Percentiles rank a stretch among this genome's conserved stretches.
Conservation (phyloP, 176 grass and related monocot genomes). For the maize (Zea mays) region Zm-B73-REFERENCE-NAM-5.0 NC_050096.1:97713001-97713500, state of each 20-base stretch:
- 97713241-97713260: conserved; percentile 45
- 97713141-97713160: conserved; percentile 85
- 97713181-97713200: conserved; percentile 35
- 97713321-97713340: conserved; percentile 76
- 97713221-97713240: conserved; percentile 1
- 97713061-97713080: conserved; percentile 82
- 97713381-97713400: conserved; percentile 90
- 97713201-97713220: conserved; percentile 17
- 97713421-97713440: conserved; percentile 75
- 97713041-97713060: conserved; percentile 66
- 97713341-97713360: conserved; percentile 76
- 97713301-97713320: conserved; percentile 77
- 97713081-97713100: conserved; percentile 90
- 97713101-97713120: conserved; percentile 90
- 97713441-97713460: conserved; percentile 73
- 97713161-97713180: conserved; percentile 76
- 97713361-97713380: conserved; percentile 85
- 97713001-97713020: background rate
- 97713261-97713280: conserved; percentile 90
- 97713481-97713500: background rate
- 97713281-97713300: conserved; percentile 90
- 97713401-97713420: conserved; percentile 94
- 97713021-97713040: conserved; percentile 34
- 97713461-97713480: background rate
- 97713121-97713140: conserved; percentile 89